Conservation (phyloP, 2,329 filamentous ascomycete genomes). For the Lasiodiplodia sp. region DNA sequence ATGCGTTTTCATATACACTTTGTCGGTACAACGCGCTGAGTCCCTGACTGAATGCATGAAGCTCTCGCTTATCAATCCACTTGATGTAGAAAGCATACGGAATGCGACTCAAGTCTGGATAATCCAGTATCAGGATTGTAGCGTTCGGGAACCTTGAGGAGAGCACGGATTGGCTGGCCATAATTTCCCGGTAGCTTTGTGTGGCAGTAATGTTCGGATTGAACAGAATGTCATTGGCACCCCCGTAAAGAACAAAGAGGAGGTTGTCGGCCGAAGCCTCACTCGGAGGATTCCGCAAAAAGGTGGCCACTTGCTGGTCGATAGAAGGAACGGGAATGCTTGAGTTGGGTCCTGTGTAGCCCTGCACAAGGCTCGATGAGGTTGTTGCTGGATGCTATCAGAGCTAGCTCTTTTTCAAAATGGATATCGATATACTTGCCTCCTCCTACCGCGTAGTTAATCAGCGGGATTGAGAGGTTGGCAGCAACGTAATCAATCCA, state of each 20-base stretch:
- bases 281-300: neutral
- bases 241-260: conserved; percentile 4
- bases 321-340: neutral
- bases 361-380: neutral
- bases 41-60: neutral
- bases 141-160: neutral
- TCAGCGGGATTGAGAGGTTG: neutral
- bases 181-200: neutral
- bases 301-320: neutral
- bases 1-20: neutral
- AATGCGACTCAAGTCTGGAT: neutral
- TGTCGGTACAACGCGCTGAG: neutral
- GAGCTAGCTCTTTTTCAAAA: neutral
- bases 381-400: neutral
- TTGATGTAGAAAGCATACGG: neutral
- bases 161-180: conserved; percentile 4
- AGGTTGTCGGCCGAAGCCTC: neutral
- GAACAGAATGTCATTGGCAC: conserved; percentile 10
- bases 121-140: neutral
- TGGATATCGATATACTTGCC: neutral
- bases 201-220: neutral
- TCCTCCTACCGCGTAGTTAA: conserved; percentile 3
- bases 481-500: conserved; percentile 12
- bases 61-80: neutral
- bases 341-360: conserved; percentile 3